Evolutionary conservation across 345 rosid species (phyloP), one percentile per base, ranked within the genome.

Genomic region (Populus pruinosa): DNA sequence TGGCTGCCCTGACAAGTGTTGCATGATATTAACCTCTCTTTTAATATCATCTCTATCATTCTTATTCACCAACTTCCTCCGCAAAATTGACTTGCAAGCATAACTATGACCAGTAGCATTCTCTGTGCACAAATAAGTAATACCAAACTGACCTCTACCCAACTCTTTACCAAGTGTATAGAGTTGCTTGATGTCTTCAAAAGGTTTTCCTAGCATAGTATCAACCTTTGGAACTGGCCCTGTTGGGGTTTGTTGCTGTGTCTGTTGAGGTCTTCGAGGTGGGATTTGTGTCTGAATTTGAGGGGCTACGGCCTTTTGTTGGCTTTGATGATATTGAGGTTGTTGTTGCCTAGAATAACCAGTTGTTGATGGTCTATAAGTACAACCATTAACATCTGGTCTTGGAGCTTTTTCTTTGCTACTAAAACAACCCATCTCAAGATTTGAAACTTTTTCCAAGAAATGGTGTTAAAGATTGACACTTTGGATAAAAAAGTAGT

Each of bases 121-220:
- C 91, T 93, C 97, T 9, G 87, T 85, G 82, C 97, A 93, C 17
- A 87, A 53, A 74, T 92, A 93, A 8, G 95, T 92, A 38, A 91
- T 88, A 49, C 98, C 97, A 76, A 90, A 91, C 29, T 90, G 97
- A 73, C 98, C 98, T 72, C 97, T 88, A 68, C 98, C 98, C 77
- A 93, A 72, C 83, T 92, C 95, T 33, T 85, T 88, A 4, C 97
- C 91, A 0, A 93, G 79, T 2, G 84, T 84, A 67, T 88, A 93
- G 79, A 67, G 77, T 59, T 81, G 82, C 82, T 63, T 90, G 72
- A 93, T 79, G 73, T 93, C 95, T 39, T 90, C 97, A 77, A 89
- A 88, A 27, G 93, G 90, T 67, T 88, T 89, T 0, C 90, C 97
- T n/a, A 92, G 85, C 36, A 93, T 86, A 13, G 89, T 82, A 5